Base-by-base conservation (phyloP, 192 early-diverging fungal species). In the Umbelopsis sp. region DNA sequence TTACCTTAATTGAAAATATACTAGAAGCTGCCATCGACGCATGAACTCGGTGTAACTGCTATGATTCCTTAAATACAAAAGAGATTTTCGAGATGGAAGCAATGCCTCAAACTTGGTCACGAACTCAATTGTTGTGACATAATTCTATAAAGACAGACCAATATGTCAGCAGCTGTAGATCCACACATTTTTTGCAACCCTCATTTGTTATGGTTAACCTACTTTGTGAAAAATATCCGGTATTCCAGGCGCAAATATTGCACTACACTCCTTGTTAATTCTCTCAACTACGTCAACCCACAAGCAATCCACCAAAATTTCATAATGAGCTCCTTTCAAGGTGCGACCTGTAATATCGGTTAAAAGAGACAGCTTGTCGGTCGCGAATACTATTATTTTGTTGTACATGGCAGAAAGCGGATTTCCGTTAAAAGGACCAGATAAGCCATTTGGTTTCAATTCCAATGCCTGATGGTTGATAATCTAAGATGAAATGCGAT, bases 161-260 rank as follows among this genome's bases (percentile, higher is more conserved):
- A 11, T 6, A 3, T 41, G 38, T 41, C 4, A 41, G 5, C n/a
- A n/a, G n/a, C n/a, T n/a, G n/a, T n/a, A n/a, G n/a, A n/a, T n/a
- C n/a, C n/a, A n/a, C n/a, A n/a, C n/a, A n/a, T n/a, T n/a, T n/a
- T n/a, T n/a, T n/a, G n/a, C n/a, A n/a, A n/a, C n/a, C n/a, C n/a
- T n/a, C n/a, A n/a, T n/a, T n/a, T n/a, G n/a, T n/a, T n/a, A n/a
- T n/a, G n/a, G n/a, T n/a, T 34, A 44, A 52, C 49, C 59, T 75
- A 90, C 89, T 79, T 84, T 78, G 68, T 92, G 90, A 75, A 92
- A 93, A 1, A 86, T 76, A 62, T 90, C 89, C 2, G 92, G 83
- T 54, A 88, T 90, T 16, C 89, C 91, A 34, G 85, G 75, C 32
- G 81, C 82, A 70, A 90, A 88, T 32, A 93, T 90, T 20, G 78